A percentile compares a stretch with the other conserved stretches of the same genome.
These are phyloP conservation scores for Poronia punctata DNA, from an alignment of 495 filamentous ascomycete species.

Conservation along the genomic window DNA sequence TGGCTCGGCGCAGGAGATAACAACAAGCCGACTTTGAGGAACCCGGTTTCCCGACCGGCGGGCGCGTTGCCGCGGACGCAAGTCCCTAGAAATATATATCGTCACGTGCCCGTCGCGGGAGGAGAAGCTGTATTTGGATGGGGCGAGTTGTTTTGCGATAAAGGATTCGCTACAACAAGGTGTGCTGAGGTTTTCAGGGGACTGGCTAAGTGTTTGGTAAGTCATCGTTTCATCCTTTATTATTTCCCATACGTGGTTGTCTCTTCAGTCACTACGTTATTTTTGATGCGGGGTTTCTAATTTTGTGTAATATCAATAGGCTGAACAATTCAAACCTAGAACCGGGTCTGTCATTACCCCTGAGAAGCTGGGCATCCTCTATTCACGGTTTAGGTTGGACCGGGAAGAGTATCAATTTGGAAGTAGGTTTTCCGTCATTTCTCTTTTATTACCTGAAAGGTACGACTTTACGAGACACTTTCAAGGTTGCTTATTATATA, in stretches of 20 bases:
- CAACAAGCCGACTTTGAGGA: background rate
- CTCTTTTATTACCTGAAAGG: background rate
- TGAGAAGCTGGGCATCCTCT: constrained; percentile 73
- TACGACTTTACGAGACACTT: background rate
- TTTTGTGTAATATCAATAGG: constrained; percentile 10
- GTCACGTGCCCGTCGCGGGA: constrained; percentile 1
- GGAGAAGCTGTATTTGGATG: constrained; percentile 46
- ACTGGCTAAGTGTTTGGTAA: constrained; percentile 71
- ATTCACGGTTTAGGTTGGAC: constrained; percentile 54
- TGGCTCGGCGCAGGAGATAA: constrained; percentile 1
- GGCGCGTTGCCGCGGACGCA: constrained; percentile 9
- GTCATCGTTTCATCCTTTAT: constrained; percentile 13
- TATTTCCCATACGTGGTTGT: no score
- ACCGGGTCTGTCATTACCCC: constrained; percentile 66
- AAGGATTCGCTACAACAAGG: constrained; percentile 57
- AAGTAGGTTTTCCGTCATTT: constrained; percentile 18
- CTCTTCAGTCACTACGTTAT: no score
- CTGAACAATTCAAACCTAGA: constrained; percentile 1
- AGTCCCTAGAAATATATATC: constrained; percentile 7
- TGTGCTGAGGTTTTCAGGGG: constrained; percentile 68
- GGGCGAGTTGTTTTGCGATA: constrained; percentile 67
- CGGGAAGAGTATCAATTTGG: constrained; percentile 46
- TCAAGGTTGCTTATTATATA: constrained; percentile 1
- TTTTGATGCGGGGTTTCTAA: constrained; percentile 21
- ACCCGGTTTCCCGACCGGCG: constrained; percentile 7